phyloP scores from a whole-genome alignment of 139 green algal species.

The Chlamydomonas incerta region DNA sequence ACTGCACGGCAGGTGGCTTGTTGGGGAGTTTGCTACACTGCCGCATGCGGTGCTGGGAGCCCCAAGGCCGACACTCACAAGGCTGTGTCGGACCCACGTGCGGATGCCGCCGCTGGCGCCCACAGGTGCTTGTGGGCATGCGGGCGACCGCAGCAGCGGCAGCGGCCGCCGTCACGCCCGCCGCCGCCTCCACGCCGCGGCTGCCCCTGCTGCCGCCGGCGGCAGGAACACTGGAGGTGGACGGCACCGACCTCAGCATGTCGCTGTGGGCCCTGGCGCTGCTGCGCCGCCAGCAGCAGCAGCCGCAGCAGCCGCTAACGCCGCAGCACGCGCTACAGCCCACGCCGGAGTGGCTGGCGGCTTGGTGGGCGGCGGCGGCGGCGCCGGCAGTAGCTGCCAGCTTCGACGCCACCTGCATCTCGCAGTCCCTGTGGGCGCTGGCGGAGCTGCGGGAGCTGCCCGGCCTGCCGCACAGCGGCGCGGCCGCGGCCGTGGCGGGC shows the following conservation, averaged over 20 bases:
- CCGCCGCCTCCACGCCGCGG: too few species aligned
- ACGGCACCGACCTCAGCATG: conserved; percentile 17
- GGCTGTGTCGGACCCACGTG: too few species aligned
- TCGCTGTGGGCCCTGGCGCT: conserved; percentile 14
- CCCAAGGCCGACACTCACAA: too few species aligned
- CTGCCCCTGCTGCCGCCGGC: neutral
- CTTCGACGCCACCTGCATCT: conserved; percentile 8
- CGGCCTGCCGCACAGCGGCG: too few species aligned
- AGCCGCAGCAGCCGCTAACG: too few species aligned
- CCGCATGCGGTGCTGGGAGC: too few species aligned
- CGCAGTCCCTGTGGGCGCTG: conserved; percentile 27
- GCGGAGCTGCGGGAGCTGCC: neutral
- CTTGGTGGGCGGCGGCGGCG: conserved; percentile 1
- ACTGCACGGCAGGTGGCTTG: too few species aligned
- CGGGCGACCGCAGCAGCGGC: too few species aligned
- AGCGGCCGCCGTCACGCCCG: too few species aligned
- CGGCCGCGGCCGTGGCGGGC: too few species aligned
- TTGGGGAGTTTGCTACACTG: too few species aligned
- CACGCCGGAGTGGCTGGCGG: neutral
- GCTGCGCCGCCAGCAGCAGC: neutral
- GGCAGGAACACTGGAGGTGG: neutral
- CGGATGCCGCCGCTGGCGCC: too few species aligned
- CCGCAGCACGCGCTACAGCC: neutral
- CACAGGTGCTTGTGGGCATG: neutral
- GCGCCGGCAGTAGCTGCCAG: neutral